Evolutionary conservation across 257 asterid species (phyloP).

Genomic region (Cinchona pubescens): DNA sequence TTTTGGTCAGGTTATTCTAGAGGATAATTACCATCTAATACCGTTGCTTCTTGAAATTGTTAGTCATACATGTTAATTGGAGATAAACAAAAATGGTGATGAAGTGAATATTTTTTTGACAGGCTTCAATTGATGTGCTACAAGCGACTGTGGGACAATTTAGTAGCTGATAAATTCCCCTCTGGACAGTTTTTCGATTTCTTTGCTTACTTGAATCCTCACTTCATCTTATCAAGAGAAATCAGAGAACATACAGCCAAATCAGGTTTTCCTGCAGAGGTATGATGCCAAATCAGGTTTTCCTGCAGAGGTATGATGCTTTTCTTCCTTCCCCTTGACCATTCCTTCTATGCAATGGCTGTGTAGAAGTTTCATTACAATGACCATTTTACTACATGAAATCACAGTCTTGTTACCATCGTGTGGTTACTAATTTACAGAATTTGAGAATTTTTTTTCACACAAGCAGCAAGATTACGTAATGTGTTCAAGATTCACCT

Average conservation of each 20-base stretch:
- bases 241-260: slow-evolving; percentile 53
- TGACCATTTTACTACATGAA: background rate
- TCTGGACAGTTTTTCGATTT: slow-evolving; percentile 53
- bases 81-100: slow-evolving; percentile 4
- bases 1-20: background rate
- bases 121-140: slow-evolving; percentile 97
- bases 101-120: slow-evolving; percentile 21
- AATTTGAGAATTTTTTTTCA: background rate
- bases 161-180: slow-evolving; percentile 63
- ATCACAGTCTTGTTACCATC: background rate
- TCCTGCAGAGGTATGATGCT: slow-evolving; percentile 56
- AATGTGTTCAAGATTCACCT: too few relatives aligned
- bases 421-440: background rate
- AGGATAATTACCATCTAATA: background rate
- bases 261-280: slow-evolving; percentile 68
- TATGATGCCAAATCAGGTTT: too few relatives aligned
- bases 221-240: slow-evolving; percentile 50
- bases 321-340: background rate
- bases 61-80: background rate
- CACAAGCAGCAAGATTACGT: background rate
- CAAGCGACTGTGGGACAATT: slow-evolving; percentile 82
- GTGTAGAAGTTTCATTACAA: background rate
- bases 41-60: background rate
- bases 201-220: slow-evolving; percentile 74
- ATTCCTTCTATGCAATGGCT: background rate